A percentile compares a stretch with the other conserved stretches of the same genome.
phyloP scores from a whole-genome alignment of 257 asterid genomes.

The Solanum dulcamara region DNA sequence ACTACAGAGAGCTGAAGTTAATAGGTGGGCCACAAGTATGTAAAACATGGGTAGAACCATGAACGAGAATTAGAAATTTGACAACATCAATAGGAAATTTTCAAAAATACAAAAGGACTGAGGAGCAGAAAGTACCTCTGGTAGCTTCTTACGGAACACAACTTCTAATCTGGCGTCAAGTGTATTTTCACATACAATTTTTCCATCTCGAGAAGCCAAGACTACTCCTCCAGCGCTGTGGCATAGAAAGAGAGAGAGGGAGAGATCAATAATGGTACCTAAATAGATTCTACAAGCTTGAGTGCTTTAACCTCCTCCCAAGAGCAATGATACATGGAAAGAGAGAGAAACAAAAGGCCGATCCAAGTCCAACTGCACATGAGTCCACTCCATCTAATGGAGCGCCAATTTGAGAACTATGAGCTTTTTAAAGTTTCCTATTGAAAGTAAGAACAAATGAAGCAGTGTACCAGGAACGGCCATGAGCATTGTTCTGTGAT shows the following conservation, averaged over 20 bases:
- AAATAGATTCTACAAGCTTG: background rate
- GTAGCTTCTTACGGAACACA: constrained; percentile 56
- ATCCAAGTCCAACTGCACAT: background rate
- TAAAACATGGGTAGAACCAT: background rate
- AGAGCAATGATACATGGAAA: background rate
- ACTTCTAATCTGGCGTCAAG: constrained; percentile 76
- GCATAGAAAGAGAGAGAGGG: background rate
- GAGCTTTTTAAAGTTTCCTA: background rate
- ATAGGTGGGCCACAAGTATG: background rate
- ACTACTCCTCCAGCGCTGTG: constrained; percentile 75
- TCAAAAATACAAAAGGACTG: background rate
- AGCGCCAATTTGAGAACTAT: background rate
- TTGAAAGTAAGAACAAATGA: background rate
- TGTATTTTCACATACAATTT: constrained; percentile 67
- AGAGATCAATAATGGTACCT: background rate
- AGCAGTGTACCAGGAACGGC: constrained; percentile 44
- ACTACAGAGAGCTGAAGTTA: background rate
- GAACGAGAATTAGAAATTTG: background rate
- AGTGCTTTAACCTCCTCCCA: background rate
- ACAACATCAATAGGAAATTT: background rate
- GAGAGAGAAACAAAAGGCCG: background rate
- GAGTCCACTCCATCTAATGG: background rate
- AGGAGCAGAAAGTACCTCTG: constrained; percentile 37
- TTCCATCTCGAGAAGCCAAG: constrained; percentile 72
- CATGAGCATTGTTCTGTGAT: constrained; percentile 52